Evolutionary conservation across 2,329 filamentous ascomycete genomes (phyloP).

Genomic region (Colletotrichum musae): DNA sequence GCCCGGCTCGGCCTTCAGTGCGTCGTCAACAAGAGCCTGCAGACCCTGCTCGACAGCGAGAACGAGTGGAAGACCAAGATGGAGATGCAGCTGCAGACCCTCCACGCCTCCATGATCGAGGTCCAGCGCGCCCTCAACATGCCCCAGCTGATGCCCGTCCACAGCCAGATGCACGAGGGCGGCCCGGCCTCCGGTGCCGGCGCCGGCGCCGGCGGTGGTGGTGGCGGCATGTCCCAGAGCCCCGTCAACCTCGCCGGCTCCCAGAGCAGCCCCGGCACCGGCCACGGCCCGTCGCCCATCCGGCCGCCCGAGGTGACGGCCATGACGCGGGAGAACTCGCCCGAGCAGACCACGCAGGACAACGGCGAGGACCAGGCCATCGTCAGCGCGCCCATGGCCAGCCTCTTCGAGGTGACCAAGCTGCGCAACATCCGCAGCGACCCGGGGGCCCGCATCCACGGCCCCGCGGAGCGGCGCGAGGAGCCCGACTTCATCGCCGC

Average conservation of each 20-base stretch:
- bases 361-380: conserved; percentile 47
- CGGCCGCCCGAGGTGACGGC: conserved; percentile 45
- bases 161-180: conserved; percentile 1
- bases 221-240: conserved; percentile 36
- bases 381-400: conserved; percentile 50
- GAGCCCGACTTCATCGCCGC: conserved; percentile 49
- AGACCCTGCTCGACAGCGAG: conserved; percentile 69
- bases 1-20: conserved; percentile 64
- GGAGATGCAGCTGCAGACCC: conserved; percentile 46
- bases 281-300: conserved; percentile 41
- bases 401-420: conserved; percentile 51
- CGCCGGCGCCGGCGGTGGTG: background rate
- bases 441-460: conserved; percentile 43
- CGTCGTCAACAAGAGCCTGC: conserved; percentile 68
- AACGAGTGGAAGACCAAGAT: conserved; percentile 57
- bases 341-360: conserved; percentile 44
- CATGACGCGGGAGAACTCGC: conserved; percentile 52
- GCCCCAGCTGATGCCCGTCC: conserved; percentile 29
- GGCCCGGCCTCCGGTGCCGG: background rate
- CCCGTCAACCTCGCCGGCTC: conserved; percentile 30
- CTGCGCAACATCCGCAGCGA: conserved; percentile 52
- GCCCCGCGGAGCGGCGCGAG: conserved; percentile 29
- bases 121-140: conserved; percentile 45
- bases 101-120: conserved; percentile 47
- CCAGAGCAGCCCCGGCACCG: conserved; percentile 41